Conservation (phyloP, 2,329 filamentous ascomycete species). For the Fusarium chaquense region DNA sequence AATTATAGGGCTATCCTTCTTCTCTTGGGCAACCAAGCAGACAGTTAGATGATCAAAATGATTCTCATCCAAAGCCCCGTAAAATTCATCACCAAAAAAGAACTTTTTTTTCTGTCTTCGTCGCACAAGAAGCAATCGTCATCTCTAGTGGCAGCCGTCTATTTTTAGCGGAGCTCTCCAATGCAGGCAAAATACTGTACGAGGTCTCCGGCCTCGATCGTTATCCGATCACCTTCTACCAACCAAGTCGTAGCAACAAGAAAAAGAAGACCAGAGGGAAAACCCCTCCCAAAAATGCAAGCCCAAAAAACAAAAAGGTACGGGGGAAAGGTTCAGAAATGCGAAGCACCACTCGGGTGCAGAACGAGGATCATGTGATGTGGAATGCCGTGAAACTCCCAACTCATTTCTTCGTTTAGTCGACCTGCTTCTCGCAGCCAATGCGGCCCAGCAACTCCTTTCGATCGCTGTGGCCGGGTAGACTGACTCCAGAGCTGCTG, state of each 20-base stretch:
- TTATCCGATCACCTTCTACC: conserved; percentile 25
- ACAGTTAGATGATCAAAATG: conserved; percentile 22
- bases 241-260: conserved; percentile 13
- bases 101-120: conserved; percentile 43
- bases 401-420: conserved; percentile 49
- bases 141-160: conserved; percentile 42
- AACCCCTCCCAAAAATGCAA: conserved; percentile 24
- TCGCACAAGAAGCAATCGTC: conserved; percentile 39
- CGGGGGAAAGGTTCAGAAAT: conserved; percentile 18
- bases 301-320: conserved; percentile 21
- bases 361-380: conserved; percentile 26
- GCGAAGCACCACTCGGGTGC: conserved; percentile 25
- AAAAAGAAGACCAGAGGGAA: conserved; percentile 10
- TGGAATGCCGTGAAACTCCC: conserved; percentile 40
- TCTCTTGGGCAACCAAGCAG: conserved; percentile 15
- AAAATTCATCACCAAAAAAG: conserved; percentile 30
- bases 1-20: conserved; percentile 10
- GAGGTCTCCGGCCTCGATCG: conserved; percentile 33
- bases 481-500: conserved; percentile 70
- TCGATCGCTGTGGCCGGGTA: conserved; percentile 78
- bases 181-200: conserved; percentile 17
- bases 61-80: conserved; percentile 28
- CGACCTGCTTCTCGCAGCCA: conserved; percentile 82
- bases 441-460: conserved; percentile 87
- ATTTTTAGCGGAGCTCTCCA: conserved; percentile 24